Base-by-base conservation (phyloP, 805 yeast genomes). In the Candida gorgasii region DNA sequence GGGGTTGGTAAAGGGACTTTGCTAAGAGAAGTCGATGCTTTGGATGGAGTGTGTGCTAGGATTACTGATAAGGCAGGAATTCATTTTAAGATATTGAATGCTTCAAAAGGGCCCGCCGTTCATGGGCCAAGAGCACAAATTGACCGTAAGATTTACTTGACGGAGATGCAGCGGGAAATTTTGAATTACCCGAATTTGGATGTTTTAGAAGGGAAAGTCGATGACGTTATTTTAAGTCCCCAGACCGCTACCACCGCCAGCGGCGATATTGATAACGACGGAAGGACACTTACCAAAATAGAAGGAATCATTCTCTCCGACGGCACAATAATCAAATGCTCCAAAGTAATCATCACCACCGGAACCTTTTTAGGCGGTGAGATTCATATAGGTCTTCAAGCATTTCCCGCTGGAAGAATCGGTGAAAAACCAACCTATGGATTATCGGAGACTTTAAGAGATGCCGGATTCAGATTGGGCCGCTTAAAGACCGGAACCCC, bases 51-150 rank as follows among this genome's bases (percentile, higher is more conserved):
- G 1, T 81, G 95, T 4, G 82, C 90, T 0, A 71, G 78, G 45
- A 80, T 93, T n/a, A 89, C 93, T 1, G 99, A 93, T 64, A 71
- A 76, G 53, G 95, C 98, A 0, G 99, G 98, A 0, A 86, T 90
- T 22, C 96, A 90, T 60, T 93, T 83, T 64, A 89, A 88, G 55
- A 82, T 88, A 47, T 70, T 93, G 48, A 93, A 93, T 60, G 73
- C 83, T 35, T 84, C 95, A 1, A 78, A 89, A 50, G 99, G 99
- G 2, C 86, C 95, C 0, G 99, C 99, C 0, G 98, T 92, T 1
- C 95, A 97, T 88, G 98, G 99, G 0, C 97, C 97, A 6, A 67
- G 99, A 46, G 97, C 97, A 1, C 99, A 93, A 65, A 92, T 93
- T 22, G 99, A 93, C 62, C 71, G 99, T 49, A 69, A 78, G 34